Base-by-base conservation (phyloP, 257 asterid genomes). In the Solanum paucissectum region DNA sequence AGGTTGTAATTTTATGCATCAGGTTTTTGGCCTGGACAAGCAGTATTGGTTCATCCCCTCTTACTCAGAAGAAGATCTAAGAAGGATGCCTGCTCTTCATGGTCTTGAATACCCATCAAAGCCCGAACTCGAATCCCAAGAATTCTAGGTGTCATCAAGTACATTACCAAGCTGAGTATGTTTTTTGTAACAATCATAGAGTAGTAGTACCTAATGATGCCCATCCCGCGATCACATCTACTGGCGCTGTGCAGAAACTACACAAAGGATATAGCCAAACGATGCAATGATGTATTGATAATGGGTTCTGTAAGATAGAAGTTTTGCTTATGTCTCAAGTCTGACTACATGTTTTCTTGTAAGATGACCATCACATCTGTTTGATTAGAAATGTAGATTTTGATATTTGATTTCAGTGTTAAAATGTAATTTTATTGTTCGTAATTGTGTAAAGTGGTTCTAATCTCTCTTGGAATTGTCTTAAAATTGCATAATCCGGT, bases 41-140 rank as follows among this genome's bases (percentile, higher is more conserved):
- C 91, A 87, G 87, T 91, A 92, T 90, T 94, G 98, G 98, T 94
- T 94, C 83, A 58, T 94, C 84, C 98, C 96, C 4, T 89, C 92
- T 11, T 94, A 94, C 94, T 91, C 95, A 0, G 94, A 92, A 87
- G 98, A 94, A 89, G 96, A 94, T 89, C 83, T 94, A 85, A 90
- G 94, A 85, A 87, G 95, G 72, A 93, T 93, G 66, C 96, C 96
- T 21, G 95, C 96, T 72, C 95, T 94, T 87, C 96, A 94, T 83
- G 98, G 98, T 83, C 90, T 94, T n/a, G 96, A 94, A 89, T 94
- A 94, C 87, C 98, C 98, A 42, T 92, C 93, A 44, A 94, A 91
- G 66, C 96, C 96, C 1, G 98, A 94, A 46, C 85, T 93, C n/a
- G 95, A 92, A 33, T 84, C 90, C 34, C 94, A 91, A 92, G 95